Evolutionary conservation across 805 yeast genomes (phyloP), one percentile per base, ranked within the genome.

Genomic region (Pichia paraexigua): DNA sequence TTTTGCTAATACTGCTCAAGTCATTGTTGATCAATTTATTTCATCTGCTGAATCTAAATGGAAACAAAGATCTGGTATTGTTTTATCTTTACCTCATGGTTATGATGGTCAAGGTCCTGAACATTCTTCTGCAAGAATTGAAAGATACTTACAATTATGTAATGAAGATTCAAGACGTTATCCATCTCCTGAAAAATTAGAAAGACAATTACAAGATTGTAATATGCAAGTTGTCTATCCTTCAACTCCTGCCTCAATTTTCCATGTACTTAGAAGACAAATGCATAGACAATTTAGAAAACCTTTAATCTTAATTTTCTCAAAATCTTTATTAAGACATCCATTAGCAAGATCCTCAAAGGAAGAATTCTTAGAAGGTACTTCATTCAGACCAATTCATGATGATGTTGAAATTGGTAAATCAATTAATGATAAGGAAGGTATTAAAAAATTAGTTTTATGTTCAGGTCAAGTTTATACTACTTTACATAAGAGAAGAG

Each of bases 81-180:
- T 94, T 40, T 74, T 94, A 61, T 88, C 97, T 4, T 79, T 94
- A 72, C 99, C 99, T 53, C 99, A 94, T 70, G 99, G 99, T 75
- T 94, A 91, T 71, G 99, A 94, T 70, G 99, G 99, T 60, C 99
- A 94, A 77, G 99, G 99, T 65, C 98, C 99, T 59, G 99, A 94
- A 77, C 99, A 94, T 74, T 94, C 99, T 27, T 87, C 96, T 52
- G 98, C 96, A 64, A 85, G 98, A 79, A 72, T 94, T 50, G 99
- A 94, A 77, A 85, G 99, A 77, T 94, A 90, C 75, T 78, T 94
- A 71, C 96, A 88, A 76, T 73, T 94, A 67, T 85, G 96, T 66
- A 91, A 91, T 69, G 99, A 94, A 75, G 99, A 94, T 71, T 89
- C 88, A 64, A 86, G 98, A 73, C 73, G 66, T 63, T 94, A 88